Conservation (phyloP, 2,329 filamentous ascomycete species). For the Colletotrichum lupini region DNA sequence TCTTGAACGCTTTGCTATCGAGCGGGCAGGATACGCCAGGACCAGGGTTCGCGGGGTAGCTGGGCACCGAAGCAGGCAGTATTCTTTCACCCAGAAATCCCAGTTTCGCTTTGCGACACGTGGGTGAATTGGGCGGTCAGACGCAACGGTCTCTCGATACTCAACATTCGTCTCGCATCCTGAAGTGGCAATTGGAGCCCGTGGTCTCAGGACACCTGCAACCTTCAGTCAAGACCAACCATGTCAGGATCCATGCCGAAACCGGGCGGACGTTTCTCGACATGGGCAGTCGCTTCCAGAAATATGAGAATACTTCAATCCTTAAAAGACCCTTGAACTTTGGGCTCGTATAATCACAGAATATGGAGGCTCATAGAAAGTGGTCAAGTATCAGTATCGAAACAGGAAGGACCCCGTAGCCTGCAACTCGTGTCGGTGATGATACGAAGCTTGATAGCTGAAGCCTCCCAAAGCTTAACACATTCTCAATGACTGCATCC, state of each 20-base stretch:
- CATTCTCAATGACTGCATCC: too few species aligned
- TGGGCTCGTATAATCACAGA: not conserved
- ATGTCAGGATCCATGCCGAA: not conserved
- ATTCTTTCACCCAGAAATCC: not conserved
- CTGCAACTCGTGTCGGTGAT: too few species aligned
- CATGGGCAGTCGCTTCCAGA: not conserved
- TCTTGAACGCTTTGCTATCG: not conserved
- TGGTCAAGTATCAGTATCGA: too few species aligned
- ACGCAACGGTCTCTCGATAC: not conserved
- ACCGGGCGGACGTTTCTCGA: not conserved
- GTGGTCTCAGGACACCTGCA: not conserved
- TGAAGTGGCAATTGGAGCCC: not conserved
- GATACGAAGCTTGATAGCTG: too few species aligned
- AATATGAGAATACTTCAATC: too few species aligned
- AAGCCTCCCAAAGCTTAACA: too few species aligned
- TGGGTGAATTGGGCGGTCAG: not conserved
- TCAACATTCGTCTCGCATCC: not conserved
- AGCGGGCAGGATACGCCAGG: not conserved
- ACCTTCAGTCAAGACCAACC: not conserved
- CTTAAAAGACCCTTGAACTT: not conserved
- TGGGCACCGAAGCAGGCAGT: not conserved
- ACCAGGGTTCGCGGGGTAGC: not conserved
- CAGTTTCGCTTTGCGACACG: not conserved
- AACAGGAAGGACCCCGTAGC: too few species aligned
- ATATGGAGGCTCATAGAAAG: too few species aligned